phyloP scores from a whole-genome alignment of 345 rosid species.

The Chamaenerion angustifolium region DNA sequence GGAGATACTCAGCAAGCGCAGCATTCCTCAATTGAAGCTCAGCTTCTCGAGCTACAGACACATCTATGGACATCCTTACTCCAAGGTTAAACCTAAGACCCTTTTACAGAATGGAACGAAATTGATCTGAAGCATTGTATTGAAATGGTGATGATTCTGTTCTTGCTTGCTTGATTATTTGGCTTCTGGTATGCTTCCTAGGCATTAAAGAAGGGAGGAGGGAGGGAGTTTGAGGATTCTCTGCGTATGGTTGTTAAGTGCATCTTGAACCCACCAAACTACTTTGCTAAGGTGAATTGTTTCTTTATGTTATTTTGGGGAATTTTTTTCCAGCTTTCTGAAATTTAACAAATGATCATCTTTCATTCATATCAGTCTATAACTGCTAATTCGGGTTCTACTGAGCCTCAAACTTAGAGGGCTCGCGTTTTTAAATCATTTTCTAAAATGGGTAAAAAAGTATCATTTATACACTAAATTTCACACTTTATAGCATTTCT shows the following conservation, averaged over 20 bases:
- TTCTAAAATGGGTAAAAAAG: too few species aligned
- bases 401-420: too few species aligned
- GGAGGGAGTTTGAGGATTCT: conserved; percentile 29
- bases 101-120: neutral
- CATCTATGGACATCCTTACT: conserved; percentile 50
- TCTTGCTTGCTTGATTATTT: neutral
- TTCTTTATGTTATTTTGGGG: too few species aligned
- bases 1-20: conserved; percentile 54
- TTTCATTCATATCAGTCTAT: too few species aligned
- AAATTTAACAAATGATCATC: too few species aligned
- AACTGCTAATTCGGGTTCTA: too few species aligned
- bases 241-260: conserved; percentile 34
- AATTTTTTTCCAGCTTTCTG: neutral
- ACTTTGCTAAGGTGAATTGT: conserved; percentile 39
- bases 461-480: too few species aligned
- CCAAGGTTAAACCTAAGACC: conserved; percentile 21
- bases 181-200: conserved; percentile 5
- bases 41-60: conserved; percentile 46
- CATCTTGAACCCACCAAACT: conserved; percentile 27
- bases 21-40: conserved; percentile 45
- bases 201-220: conserved; percentile 25
- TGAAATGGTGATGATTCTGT: neutral
- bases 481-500: too few species aligned
- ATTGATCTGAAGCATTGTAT: neutral
- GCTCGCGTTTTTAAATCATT: too few species aligned